Evolutionary conservation across 2,329 filamentous ascomycete species (phyloP).

Genomic region (Phaeosphaeriaceae sp.): DNA sequence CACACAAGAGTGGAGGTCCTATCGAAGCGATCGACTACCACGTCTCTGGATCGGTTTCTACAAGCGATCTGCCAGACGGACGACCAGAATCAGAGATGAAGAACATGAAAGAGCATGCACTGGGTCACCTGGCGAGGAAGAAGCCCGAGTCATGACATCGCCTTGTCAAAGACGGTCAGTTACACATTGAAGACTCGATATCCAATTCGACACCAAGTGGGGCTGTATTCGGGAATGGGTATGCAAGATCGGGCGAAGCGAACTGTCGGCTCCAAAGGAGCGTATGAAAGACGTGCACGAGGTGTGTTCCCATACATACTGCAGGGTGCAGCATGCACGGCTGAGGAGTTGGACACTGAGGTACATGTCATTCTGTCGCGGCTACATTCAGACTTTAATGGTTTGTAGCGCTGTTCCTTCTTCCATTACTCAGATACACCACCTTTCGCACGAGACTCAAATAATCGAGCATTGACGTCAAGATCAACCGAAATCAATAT

Average conservation of each 20-base stretch:
- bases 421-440: constrained; percentile 11
- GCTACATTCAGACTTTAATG: background rate
- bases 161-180: background rate
- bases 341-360: constrained; percentile 28
- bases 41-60: constrained; percentile 42
- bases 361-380: constrained; percentile 12
- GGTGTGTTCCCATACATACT: constrained; percentile 25
- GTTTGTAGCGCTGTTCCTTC: background rate
- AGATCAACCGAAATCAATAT: background rate
- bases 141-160: constrained; percentile 26
- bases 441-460: background rate
- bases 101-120: constrained; percentile 40
- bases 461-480: background rate
- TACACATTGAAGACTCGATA: constrained; percentile 3
- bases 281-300: constrained; percentile 35
- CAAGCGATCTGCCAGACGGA: constrained; percentile 53
- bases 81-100: constrained; percentile 50
- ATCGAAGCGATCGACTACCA: constrained; percentile 38
- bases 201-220: constrained; percentile 6
- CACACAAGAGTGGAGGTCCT: constrained; percentile 23
- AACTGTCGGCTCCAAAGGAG: constrained; percentile 17
- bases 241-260: constrained; percentile 12
- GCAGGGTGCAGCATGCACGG: constrained; percentile 37
- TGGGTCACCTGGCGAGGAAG: constrained; percentile 37
- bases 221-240: constrained; percentile 12